Evolutionary conservation across 352 stramenopile species (phyloP), one percentile per base, ranked within the genome.

Genomic region (Halophytophthora batemanensis): DNA sequence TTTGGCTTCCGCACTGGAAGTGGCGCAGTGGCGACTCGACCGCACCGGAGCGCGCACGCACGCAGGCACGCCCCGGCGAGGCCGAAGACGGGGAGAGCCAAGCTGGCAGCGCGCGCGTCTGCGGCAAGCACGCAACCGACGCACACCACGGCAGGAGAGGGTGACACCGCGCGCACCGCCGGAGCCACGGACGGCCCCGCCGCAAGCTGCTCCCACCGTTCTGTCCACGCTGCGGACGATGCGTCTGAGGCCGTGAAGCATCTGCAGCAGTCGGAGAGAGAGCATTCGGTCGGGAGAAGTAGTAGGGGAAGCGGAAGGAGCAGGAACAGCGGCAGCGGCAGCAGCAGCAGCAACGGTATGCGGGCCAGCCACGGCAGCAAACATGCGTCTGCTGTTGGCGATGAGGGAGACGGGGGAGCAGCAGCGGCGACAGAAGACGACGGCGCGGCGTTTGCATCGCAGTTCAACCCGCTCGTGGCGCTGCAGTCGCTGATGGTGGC

Each of bases 401-500:
- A 13, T 39, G 47, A 17, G n/a, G 36, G 49, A 23, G 42, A 42
- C 33, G 40, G 17, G 28, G 40, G 41, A 13, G 35, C 36, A 19
- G 31, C 33, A 13, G 15, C 11, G 11, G 15, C 33, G 10, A 38
- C 33, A 38, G 33, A 5, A 14, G 33, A 17, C 33, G 33, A 38
- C 33, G 10, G 22, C 46, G 17, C 29, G 35, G 22, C 7, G 28
- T 40, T 50, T 21, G 46, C 10, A 28, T n/a, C 14, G 49, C 38
- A 36, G 21, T 66, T 80, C 17, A 81, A 81, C 43, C 74, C 74
- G 18, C 51, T 79, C 3, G 7, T 65, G 28, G 60, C 64, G 44
- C 64, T 85, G 22, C 71, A 85, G 53, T 62, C 60, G 35, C 53
- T 82, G n/a, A 47, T 82, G 0, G 59, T 71, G 13, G 64, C 47